Evolutionary conservation across 805 yeast genomes (phyloP).

Genomic region (Starmerella geochares): DNA sequence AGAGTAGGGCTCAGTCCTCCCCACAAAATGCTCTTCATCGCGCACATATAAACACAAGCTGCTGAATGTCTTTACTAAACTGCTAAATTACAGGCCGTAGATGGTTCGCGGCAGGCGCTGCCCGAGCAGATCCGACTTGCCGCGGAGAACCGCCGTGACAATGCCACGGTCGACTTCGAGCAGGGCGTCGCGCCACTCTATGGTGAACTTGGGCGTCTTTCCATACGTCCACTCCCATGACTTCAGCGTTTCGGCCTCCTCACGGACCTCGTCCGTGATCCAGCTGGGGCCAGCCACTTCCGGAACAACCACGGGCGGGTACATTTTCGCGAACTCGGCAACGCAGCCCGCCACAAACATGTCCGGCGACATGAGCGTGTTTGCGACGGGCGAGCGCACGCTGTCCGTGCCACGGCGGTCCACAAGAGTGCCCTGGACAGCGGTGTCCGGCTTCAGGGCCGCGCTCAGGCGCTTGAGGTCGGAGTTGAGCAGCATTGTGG

Average conservation of each 20-base stretch:
- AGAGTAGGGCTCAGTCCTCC: too few relatives aligned
- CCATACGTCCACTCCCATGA: conserved; percentile 71
- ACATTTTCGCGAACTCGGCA: conserved; percentile 35
- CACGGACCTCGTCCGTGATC: conserved; percentile 28
- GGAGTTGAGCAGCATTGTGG: conserved; percentile 77
- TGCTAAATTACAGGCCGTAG: neutral
- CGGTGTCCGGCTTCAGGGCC: conserved; percentile 43
- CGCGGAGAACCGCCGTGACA: conserved; percentile 11
- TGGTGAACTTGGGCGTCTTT: conserved; percentile 58
- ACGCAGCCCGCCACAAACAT: conserved; percentile 41
- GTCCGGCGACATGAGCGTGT: conserved; percentile 41
- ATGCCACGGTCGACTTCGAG: conserved; percentile 45
- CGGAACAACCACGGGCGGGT: conserved; percentile 16
- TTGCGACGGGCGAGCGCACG: conserved; percentile 69
- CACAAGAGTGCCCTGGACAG: conserved; percentile 34
- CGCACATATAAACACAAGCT: too few relatives aligned
- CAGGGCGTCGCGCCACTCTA: conserved; percentile 36
- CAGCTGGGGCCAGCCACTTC: conserved; percentile 11
- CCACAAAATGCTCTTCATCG: too few relatives aligned
- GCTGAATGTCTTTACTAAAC: too few relatives aligned
- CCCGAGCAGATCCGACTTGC: conserved; percentile 13
- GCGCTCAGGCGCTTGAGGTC: conserved; percentile 48
- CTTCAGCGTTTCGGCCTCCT: conserved; percentile 35
- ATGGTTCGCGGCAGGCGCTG: conserved; percentile 6
- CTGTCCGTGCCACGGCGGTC: conserved; percentile 54